Conservation (phyloP, 1,284 basidiomycete genomes). For the Salmacisia buchloeana region DNA sequence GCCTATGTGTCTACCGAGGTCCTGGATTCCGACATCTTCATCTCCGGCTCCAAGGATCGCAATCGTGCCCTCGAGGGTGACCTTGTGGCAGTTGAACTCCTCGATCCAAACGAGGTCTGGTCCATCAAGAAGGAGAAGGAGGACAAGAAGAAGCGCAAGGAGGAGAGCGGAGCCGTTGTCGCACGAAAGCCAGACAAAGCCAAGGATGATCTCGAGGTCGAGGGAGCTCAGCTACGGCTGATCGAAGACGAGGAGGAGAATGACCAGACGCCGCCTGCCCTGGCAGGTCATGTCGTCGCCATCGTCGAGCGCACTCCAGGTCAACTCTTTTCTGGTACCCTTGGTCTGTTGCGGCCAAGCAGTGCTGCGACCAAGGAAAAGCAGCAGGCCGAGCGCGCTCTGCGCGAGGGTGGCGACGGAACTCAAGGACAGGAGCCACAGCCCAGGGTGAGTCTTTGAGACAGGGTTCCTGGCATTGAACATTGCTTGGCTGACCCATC, state of each 20-base stretch:
- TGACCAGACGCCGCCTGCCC: constrained; percentile 57
- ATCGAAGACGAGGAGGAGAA: constrained; percentile 93
- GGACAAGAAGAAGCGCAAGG: constrained; percentile 78
- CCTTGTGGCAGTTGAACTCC: constrained; percentile 93
- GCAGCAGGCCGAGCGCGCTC: constrained; percentile 92
- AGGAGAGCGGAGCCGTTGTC: constrained; percentile 91
- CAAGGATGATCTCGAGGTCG: constrained; percentile 98
- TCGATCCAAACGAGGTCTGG: constrained; percentile 82
- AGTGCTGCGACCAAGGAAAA: constrained; percentile 99
- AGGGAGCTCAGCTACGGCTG: constrained; percentile 90
- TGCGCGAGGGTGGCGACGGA: constrained; percentile 74
- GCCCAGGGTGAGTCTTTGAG: constrained; percentile 5
- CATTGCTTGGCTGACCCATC: not conserved
- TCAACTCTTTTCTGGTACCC: constrained; percentile 93
- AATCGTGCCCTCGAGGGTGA: constrained; percentile 98
- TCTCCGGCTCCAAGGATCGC: constrained; percentile 85
- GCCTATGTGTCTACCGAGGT: constrained; percentile 99
- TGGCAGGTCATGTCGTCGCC: constrained; percentile 91
- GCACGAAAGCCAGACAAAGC: constrained; percentile 96
- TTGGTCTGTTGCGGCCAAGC: constrained; percentile 89
- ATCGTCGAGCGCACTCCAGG: constrained; percentile 98
- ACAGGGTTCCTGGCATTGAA: not conserved
- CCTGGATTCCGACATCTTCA: constrained; percentile 93
- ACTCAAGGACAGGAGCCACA: constrained; percentile 67
- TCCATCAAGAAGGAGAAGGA: constrained; percentile 99